Percentiles rank a stretch among this genome's conserved stretches.
These are phyloP conservation scores for Cyberlindnera americana DNA, from an alignment of 805 yeast genomes.

Conservation along the genomic window DNA sequence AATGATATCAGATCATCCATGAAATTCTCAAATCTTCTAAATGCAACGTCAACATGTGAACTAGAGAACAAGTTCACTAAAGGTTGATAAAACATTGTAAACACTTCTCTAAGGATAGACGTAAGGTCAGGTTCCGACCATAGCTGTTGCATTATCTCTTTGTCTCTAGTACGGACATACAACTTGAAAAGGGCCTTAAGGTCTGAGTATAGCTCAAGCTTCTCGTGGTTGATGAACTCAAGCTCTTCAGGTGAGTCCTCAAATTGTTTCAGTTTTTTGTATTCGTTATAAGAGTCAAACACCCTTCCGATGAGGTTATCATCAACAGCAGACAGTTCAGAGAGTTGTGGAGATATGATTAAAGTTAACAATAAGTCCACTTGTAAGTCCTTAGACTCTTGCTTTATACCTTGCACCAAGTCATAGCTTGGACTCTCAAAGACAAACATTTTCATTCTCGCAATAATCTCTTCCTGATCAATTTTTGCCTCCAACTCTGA, in stretches of 20 bases:
- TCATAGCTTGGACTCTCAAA: slow-evolving; percentile 33
- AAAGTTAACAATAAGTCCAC: slow-evolving; percentile 22
- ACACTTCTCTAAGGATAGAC: slow-evolving; percentile 65
- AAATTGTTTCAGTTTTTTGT: slow-evolving; percentile 25
- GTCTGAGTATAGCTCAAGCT: slow-evolving; percentile 40
- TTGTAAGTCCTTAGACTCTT: slow-evolving; percentile 20
- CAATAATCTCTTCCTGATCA: slow-evolving; percentile 23
- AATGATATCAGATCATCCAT: slow-evolving; percentile 61
- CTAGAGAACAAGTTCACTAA: slow-evolving; percentile 62
- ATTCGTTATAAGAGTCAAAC: slow-evolving; percentile 27
- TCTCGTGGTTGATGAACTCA: slow-evolving; percentile 23
- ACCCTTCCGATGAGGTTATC: slow-evolving; percentile 17
- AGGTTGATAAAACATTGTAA: slow-evolving; percentile 72
- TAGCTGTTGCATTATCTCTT: slow-evolving; percentile 64
- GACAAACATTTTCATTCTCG: slow-evolving; percentile 31
- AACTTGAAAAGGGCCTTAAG: slow-evolving; percentile 61
- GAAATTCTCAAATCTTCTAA: slow-evolving; percentile 61
- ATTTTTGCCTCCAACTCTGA: slow-evolving; percentile 41
- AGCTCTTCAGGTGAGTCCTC: slow-evolving; percentile 19
- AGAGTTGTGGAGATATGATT: slow-evolving; percentile 24
- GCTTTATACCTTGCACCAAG: slow-evolving; percentile 27
- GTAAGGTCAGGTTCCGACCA: slow-evolving; percentile 87
- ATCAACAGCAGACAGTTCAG: slow-evolving; percentile 14
- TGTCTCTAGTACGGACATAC: slow-evolving; percentile 68
- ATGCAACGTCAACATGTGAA: slow-evolving; percentile 62